Percentiles rank a stretch among this genome's conserved stretches.
These are phyloP conservation scores for Termitomyces sp. DNA, from an alignment of 768 basidiomycete species.

Conservation along the genomic window DNA sequence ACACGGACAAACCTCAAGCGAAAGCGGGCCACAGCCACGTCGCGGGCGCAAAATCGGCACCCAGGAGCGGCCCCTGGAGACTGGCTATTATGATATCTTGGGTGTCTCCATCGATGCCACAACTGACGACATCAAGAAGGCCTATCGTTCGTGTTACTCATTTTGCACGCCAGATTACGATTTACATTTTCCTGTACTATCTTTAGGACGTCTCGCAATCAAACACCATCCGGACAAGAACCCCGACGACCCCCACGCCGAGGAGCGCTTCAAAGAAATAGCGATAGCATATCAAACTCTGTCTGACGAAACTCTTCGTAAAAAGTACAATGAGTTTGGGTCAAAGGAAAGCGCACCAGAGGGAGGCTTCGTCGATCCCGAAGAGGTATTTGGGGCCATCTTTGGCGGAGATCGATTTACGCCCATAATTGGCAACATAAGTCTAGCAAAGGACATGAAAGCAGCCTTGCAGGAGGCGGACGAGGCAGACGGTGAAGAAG, in stretches of 20 bases:
- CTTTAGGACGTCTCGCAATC: conserved; percentile 72
- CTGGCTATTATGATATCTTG: conserved; percentile 85
- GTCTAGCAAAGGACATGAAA: conserved; percentile 90
- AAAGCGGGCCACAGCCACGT: conserved; percentile 21
- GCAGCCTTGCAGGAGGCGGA: conserved; percentile 84
- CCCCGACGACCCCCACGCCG: conserved; percentile 77
- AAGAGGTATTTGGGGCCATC: conserved; percentile 75
- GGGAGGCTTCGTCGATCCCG: conserved; percentile 85
- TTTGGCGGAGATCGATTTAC: conserved; percentile 87
- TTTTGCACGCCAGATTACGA: not conserved
- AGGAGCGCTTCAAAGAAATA: conserved; percentile 86
- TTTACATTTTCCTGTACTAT: not conserved
- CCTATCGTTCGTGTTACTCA: conserved; percentile 57
- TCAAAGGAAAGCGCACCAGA: conserved; percentile 78
- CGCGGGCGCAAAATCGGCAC: conserved; percentile 81
- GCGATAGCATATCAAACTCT: conserved; percentile 87
- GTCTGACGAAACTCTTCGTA: conserved; percentile 67
- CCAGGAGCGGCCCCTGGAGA: conserved; percentile 83
- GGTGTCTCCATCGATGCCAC: conserved; percentile 72
- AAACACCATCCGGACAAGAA: conserved; percentile 94
- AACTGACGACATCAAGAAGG: conserved; percentile 84
- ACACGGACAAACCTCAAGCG: conserved; percentile 17
- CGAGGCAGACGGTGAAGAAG: conserved; percentile 54
- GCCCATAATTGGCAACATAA: conserved; percentile 85
- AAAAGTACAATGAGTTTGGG: conserved; percentile 91